These are phyloP conservation scores for Nicotiana attenuata DNA, from an alignment of 257 asterid species.

Conservation along the genomic window DNA sequence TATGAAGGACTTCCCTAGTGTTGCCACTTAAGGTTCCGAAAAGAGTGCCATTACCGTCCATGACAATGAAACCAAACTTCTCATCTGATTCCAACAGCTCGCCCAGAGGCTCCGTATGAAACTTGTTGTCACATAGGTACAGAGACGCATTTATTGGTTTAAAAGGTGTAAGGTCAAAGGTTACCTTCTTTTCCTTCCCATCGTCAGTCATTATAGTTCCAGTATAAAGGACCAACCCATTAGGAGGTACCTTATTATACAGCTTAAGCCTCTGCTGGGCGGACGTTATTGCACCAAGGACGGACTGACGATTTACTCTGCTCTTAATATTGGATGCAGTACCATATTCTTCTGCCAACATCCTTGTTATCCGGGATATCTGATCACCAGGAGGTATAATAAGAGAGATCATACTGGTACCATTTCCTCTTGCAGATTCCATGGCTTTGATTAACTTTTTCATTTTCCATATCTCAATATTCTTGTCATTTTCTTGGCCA, in stretches of 20 bases:
- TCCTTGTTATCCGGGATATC: conserved; percentile 35
- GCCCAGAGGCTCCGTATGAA: conserved; percentile 38
- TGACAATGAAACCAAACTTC: conserved; percentile 45
- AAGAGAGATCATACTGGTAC: conserved; percentile 46
- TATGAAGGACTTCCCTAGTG: conserved; percentile 43
- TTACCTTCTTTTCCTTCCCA: conserved; percentile 47
- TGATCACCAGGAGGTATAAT: conserved; percentile 49
- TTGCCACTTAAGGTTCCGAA: conserved; percentile 48
- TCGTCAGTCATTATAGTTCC: conserved; percentile 43
- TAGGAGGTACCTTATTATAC: conserved; percentile 37
- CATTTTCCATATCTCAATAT: conserved; percentile 13
- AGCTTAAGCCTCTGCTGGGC: conserved; percentile 46
- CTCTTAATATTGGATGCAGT: conserved; percentile 45
- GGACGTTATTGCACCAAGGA: conserved; percentile 40
- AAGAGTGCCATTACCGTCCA: conserved; percentile 47
- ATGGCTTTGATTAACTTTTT: conserved; percentile 10
- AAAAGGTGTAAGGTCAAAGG: conserved; percentile 39
- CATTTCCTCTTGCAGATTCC: conserved; percentile 15
- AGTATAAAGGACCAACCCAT: conserved; percentile 36
- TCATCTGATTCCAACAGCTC: conserved; percentile 44
- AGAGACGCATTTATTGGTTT: conserved; percentile 43
- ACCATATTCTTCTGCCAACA: conserved; percentile 48
- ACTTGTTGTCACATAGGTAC: conserved; percentile 42
- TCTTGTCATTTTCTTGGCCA: conserved; percentile 13
- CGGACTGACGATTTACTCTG: conserved; percentile 44